Evolutionary conservation across 345 rosid species (phyloP), one percentile per base, ranked within the genome.

Genomic region (Crucihimalaya himalaica): DNA sequence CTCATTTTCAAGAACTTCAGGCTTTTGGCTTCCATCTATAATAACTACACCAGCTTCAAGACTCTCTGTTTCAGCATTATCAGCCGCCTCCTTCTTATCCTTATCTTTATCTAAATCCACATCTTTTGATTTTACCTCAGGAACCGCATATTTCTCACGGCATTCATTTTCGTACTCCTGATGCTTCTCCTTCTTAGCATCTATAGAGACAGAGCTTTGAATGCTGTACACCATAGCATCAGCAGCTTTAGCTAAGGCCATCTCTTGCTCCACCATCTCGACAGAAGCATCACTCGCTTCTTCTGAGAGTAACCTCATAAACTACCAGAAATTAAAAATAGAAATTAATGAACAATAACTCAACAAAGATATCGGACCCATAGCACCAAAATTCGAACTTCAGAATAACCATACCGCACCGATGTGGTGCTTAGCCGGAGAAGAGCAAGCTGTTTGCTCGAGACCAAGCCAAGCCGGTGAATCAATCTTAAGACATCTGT

Each of bases 401-500:
- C 14, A 12, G 5, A 56, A 28, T 11, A 39, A 27, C 67, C 96
- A 43, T 92, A 95, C 99, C 59, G 97, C 88, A 70, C 97, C 97
- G 60, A 95, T 74, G 78, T 92, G 97, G 73, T 88, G 81, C 71
- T 83, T 92, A 7, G 87, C 87, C 6, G 91, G 89, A 81, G 89
- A 82, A 68, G 89, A 80, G 31, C 84, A 89, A 52, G 96, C 89
- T 23, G 97, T 88, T 80, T 95, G 96, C 80, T 95, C 96, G 1
- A 95, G 84, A 37, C 97, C 99, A 61, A 61, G 81, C 99, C 97
- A 95, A 21, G 97, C 99, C 0, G 80, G 52, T 0, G 86, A 74
- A 18, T 86, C 89, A 31, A 95, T 86, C 47, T 84, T 89, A 31
- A 95, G 83, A 80, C 88, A 86, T 57, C 99, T 95, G 71, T 55